Percentiles rank a stretch among this genome's conserved stretches.
phyloP scores from a whole-genome alignment of 2,329 filamentous ascomycete species.

The Dendrostoma leiphaemia region DNA sequence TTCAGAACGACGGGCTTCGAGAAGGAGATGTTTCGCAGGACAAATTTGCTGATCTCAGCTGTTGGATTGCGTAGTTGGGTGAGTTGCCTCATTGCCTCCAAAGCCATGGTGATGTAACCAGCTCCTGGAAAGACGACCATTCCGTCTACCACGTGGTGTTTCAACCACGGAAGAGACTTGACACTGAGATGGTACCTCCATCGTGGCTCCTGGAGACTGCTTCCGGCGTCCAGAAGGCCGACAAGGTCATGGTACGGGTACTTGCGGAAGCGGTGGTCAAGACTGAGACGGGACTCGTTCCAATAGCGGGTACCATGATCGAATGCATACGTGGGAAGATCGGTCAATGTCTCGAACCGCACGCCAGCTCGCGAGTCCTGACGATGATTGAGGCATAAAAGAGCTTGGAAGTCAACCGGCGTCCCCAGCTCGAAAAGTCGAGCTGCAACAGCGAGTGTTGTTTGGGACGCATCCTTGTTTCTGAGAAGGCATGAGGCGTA shows the following conservation, averaged over 20 bases:
- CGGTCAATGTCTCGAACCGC: conserved; percentile 2
- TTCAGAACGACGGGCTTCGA: conserved; percentile 4
- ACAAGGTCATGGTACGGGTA: conserved; percentile 28
- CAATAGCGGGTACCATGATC: conserved; percentile 13
- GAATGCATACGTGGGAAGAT: conserved; percentile 17
- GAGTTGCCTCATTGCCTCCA: conserved; percentile 3
- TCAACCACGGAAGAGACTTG: background rate
- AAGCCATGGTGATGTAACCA: conserved; percentile 1
- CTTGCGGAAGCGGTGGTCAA: conserved; percentile 21
- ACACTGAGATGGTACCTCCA: conserved; percentile 2
- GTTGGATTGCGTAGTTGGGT: background rate
- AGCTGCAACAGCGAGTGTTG: background rate
- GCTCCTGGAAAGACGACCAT: conserved; percentile 3
- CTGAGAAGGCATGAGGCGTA: background rate
- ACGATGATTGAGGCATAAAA: background rate
- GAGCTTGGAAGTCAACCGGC: background rate
- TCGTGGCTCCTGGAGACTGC: background rate
- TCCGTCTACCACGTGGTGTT: background rate
- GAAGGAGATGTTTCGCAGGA: conserved; percentile 1
- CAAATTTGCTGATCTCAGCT: background rate
- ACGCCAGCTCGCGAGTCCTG: background rate
- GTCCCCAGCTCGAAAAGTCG: background rate
- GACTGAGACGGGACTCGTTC: conserved; percentile 14
- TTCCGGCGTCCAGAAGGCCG: background rate
- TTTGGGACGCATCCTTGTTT: background rate